Conservation (phyloP, 441 rosid genomes). For the Lepidium campestre region DNA sequence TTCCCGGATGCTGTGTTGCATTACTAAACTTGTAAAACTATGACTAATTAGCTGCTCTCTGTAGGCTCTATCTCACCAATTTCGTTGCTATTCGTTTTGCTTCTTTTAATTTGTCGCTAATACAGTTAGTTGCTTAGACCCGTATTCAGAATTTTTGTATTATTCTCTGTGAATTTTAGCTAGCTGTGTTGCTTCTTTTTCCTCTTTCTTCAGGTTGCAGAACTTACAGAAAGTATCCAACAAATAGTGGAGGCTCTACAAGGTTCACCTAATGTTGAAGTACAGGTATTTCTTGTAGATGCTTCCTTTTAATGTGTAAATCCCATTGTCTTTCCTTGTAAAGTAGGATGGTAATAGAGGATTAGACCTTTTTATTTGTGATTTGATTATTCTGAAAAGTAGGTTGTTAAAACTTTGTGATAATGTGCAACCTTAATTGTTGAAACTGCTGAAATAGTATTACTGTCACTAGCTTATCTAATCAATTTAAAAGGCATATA, state of each 20-base stretch:
- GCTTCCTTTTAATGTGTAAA: neutral
- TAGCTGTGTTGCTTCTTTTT: constrained; percentile 2
- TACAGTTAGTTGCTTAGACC: neutral
- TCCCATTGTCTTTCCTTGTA: neutral
- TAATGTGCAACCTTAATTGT: neutral
- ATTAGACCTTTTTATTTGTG: neutral
- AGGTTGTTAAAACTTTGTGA: neutral
- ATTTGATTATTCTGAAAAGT: neutral
- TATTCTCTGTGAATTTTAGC: constrained; percentile 8
- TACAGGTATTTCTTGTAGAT: constrained; percentile 48
- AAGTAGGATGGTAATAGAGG: neutral
- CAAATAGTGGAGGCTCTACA: constrained; percentile 65
- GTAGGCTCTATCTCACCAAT: neutral
- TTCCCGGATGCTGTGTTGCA: neutral
- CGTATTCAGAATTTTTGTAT: neutral
- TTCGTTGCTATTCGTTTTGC: neutral
- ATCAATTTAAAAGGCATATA: neutral
- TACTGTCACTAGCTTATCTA: neutral
- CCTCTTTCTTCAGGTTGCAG: constrained; percentile 45
- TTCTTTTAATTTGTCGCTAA: neutral
- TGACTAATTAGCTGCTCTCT: neutral
- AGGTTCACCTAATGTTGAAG: constrained; percentile 55
- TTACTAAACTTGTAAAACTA: neutral
- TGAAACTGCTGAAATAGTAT: neutral
- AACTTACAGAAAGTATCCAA: constrained; percentile 55